Evolutionary conservation across 306 rosid species (phyloP), one percentile per base, ranked within the genome.

Genomic region (Rubus idaeus): DNA sequence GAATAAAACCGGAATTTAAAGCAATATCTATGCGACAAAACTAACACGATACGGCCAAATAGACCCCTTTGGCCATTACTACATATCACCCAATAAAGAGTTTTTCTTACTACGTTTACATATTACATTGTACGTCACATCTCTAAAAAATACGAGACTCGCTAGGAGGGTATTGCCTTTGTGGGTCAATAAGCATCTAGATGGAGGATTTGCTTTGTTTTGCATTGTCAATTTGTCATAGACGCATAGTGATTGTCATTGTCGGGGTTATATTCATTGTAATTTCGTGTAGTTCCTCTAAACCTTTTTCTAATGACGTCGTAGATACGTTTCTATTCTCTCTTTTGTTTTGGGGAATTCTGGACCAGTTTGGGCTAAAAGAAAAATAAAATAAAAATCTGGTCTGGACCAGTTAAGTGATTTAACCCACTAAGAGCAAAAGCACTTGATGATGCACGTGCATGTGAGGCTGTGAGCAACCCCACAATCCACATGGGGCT

Each of bases 401-500:
- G 74, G 80, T 20, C 55, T n/a, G 90, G 88, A 86, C 77, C 85
- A 87, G 84, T 57, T 23, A 23, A 23, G 26, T 23, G 26, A 75
- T 66, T 61, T 71, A 80, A 78, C 82, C 84, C 84, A 78, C 86
- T 47, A 68, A 67, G 50, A 63, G 57, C 26, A 17, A 41, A 47
- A 57, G 92, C 77, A 90, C 52, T 20, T 3, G 26, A 64, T 83
- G 90, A 75, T 81, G 91, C 97, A 92, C 96, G 98, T 90, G 97
- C 95, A 87, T 2, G 84, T 66, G 84, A 30, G 35, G 35, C 35
- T 30, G 35, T 30, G 35, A 80, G 84, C 65, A 87, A 47, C 81
- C 86, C 97, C 90, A 90, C 87, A 64, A 66, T 16, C 84, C 98
- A 92, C 97, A 95, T 90, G 93, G 85, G 88, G 83, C 84, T 81